phyloP scores from a whole-genome alignment of 2,329 filamentous ascomycete species.

The Phaeomoniella chlamydospora region DNA sequence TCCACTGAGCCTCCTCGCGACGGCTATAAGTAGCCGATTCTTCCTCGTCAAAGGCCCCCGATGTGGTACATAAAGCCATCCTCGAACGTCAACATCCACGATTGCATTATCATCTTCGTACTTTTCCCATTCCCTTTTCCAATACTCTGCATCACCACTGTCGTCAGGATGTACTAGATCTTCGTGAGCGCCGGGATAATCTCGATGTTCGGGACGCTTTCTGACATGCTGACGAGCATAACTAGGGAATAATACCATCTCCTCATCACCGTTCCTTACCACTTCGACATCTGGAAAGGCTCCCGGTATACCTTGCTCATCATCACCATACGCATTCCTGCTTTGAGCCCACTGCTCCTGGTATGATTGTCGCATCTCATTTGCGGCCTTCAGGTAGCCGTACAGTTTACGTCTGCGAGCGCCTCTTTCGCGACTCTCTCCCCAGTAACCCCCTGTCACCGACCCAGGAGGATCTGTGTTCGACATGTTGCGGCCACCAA shows the following conservation, averaged over 20 bases:
- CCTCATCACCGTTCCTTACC: constrained; percentile 63
- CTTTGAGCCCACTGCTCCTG: constrained; percentile 39
- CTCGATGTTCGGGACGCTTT: constrained; percentile 14
- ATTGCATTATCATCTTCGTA: constrained; percentile 71
- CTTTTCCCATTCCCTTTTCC: constrained; percentile 63
- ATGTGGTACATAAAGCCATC: constrained; percentile 87
- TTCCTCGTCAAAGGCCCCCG: constrained; percentile 72
- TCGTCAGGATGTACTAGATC: constrained; percentile 25
- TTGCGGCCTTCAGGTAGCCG: constrained; percentile 55
- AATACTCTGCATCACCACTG: constrained; percentile 55
- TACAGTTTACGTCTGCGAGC: constrained; percentile 66
- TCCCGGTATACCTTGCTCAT: constrained; percentile 47
- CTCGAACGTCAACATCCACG: constrained; percentile 86
- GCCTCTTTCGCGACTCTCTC: constrained; percentile 41
- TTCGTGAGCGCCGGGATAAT: constrained; percentile 16
- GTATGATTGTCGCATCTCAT: constrained; percentile 56
- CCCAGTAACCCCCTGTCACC: constrained; percentile 12
- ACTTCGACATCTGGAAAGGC: constrained; percentile 79
- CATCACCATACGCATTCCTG: constrained; percentile 28
- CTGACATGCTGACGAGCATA: constrained; percentile 66
- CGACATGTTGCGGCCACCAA: constrained; percentile 3
- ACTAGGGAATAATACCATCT: constrained; percentile 90
- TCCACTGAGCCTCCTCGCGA: constrained; percentile 77
- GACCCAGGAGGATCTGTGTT: constrained; percentile 1
- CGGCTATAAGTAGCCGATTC: constrained; percentile 71